Percentiles rank a stretch among this genome's conserved stretches.
These are phyloP conservation scores for Areca catechu DNA, from an alignment of 176 grass and related monocot genomes.

Conservation along the genomic window DNA sequence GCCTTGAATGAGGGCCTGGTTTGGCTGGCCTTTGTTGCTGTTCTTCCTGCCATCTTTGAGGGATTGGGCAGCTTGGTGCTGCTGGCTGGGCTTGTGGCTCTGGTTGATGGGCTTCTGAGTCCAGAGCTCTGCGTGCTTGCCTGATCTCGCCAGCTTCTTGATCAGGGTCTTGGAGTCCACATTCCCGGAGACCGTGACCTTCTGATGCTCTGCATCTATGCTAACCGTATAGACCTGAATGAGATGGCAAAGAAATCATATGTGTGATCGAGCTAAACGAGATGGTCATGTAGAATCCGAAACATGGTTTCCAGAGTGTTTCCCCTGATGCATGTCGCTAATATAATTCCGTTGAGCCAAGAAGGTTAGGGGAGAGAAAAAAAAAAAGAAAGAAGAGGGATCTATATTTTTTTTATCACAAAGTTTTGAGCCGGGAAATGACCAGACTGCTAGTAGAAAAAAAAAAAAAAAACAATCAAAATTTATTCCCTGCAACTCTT, in stretches of 20 bases:
- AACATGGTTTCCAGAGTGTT: neutral
- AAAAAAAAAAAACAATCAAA: too few species aligned
- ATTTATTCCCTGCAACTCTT: too few species aligned
- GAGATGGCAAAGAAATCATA: neutral
- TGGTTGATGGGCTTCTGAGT: slow-evolving; percentile 47
- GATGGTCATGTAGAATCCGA: neutral
- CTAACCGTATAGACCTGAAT: slow-evolving; percentile 76
- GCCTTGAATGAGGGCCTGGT: slow-evolving; percentile 73
- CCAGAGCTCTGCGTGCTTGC: slow-evolving; percentile 92
- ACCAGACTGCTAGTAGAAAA: too few species aligned
- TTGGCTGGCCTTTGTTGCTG: slow-evolving; percentile 52
- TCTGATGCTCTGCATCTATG: slow-evolving; percentile 86
- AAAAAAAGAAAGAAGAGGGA: too few species aligned
- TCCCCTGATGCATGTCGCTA: too few species aligned
- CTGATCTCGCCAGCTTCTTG: slow-evolving; percentile 62
- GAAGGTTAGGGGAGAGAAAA: too few species aligned
- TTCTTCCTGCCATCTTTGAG: slow-evolving; percentile 32
- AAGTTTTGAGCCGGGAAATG: too few species aligned
- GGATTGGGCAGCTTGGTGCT: slow-evolving; percentile 25
- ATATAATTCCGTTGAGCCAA: too few species aligned
- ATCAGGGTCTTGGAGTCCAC: slow-evolving; percentile 64
- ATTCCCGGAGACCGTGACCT: slow-evolving; percentile 69
- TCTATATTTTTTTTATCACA: too few species aligned
- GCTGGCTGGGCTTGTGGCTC: slow-evolving; percentile 33
- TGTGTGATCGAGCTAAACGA: neutral